Percentiles rank a stretch among this genome's conserved stretches.
Conservation (phyloP, 1,139 yeast species). For the Kazachstania sp. region DNA sequence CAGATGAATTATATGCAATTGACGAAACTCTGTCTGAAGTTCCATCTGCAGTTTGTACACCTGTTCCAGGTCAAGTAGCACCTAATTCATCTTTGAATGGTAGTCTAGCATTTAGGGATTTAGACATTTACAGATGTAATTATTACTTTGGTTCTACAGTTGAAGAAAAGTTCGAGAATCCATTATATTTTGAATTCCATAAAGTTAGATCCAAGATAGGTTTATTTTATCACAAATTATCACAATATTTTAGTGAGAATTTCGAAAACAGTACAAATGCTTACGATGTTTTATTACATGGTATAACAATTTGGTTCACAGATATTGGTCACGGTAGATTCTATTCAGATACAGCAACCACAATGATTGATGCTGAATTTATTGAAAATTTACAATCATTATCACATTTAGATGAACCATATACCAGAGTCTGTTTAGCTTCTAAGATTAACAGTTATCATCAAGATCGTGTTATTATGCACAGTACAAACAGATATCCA, state of each 20-base stretch:
- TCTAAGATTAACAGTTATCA: conserved; percentile 71
- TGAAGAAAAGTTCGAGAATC: conserved; percentile 43
- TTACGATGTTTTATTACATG: conserved; percentile 58
- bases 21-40: conserved; percentile 31
- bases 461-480: conserved; percentile 62
- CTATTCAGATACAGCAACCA: conserved; percentile 45
- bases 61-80: conserved; percentile 20
- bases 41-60: conserved; percentile 29
- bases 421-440: conserved; percentile 70
- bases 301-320: conserved; percentile 70
- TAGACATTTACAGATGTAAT: conserved; percentile 36
- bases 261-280: conserved; percentile 64
- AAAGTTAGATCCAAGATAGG: conserved; percentile 57
- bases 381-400: conserved; percentile 40
- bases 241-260: conserved; percentile 40
- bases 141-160: conserved; percentile 38
- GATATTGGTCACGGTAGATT: conserved; percentile 74
- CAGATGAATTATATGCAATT: conserved; percentile 27
- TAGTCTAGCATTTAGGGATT: conserved; percentile 38
- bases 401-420: conserved; percentile 48
- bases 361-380: conserved; percentile 38
- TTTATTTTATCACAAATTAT: conserved; percentile 52
- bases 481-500: conserved; percentile 67
- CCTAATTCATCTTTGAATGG: conserved; percentile 19
- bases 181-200: conserved; percentile 54